Percentiles rank a stretch among this genome's conserved stretches.
Evolutionary conservation across 2,329 filamentous ascomycete genomes (phyloP).

Genomic region (Cladophialophora chaetospira): DNA sequence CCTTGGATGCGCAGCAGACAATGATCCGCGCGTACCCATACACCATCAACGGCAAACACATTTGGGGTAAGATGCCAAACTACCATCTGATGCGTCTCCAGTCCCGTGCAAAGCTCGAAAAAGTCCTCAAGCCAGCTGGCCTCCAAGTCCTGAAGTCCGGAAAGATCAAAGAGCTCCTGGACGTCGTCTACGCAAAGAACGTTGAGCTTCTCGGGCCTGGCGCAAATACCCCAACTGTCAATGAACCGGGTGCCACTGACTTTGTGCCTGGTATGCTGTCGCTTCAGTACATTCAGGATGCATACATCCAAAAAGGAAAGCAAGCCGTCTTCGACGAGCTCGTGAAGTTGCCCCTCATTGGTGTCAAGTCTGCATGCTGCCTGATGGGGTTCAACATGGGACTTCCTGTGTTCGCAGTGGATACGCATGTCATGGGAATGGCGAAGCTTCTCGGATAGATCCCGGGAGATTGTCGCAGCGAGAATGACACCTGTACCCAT

Average conservation of each 20-base stretch:
- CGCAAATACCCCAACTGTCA: constrained; percentile 16
- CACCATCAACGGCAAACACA: constrained; percentile 21
- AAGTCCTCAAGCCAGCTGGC: constrained; percentile 21
- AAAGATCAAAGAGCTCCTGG: constrained; percentile 22
- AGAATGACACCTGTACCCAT: constrained; percentile 42
- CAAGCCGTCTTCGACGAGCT: constrained; percentile 29
- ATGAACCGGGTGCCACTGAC: constrained; percentile 20
- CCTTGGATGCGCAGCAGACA: constrained; percentile 25
- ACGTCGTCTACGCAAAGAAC: constrained; percentile 23
- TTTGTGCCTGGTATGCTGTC: constrained; percentile 33
- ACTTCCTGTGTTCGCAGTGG: constrained; percentile 64
- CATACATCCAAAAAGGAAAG: constrained; percentile 22
- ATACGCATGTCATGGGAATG: constrained; percentile 67
- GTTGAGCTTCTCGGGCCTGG: constrained; percentile 9
- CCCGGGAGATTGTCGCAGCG: constrained; percentile 44
- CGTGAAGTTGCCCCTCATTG: constrained; percentile 54
- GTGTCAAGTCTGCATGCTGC: constrained; percentile 65
- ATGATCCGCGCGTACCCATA: constrained; percentile 30
- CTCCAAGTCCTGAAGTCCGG: constrained; percentile 17
- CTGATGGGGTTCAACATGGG: constrained; percentile 65
- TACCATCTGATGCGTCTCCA: constrained; percentile 29
- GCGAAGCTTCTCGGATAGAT: constrained; percentile 65
- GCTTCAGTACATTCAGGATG: constrained; percentile 29
- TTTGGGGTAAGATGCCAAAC: constrained; percentile 30
- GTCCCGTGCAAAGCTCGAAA: constrained; percentile 18